Evolutionary conservation across 139 green algal species (phyloP), one percentile per base, ranked within the genome.

Genomic region (Spirogloea muscicola): DNA sequence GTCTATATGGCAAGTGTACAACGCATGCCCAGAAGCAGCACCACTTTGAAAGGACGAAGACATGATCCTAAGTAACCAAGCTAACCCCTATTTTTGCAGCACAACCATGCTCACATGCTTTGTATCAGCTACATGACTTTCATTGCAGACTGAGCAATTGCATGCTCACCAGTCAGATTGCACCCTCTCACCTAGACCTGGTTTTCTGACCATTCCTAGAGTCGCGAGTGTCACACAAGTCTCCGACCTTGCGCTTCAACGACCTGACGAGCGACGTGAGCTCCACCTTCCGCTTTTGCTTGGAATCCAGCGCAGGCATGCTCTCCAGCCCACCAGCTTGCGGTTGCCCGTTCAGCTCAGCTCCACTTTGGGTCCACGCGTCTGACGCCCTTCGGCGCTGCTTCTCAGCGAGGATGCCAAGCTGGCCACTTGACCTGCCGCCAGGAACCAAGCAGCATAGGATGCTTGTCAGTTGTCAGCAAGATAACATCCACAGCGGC

Each of bases 201-300:
- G n/a, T n/a, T n/a, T n/a, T n/a, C n/a, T n/a, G n/a, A n/a, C n/a
- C n/a, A n/a, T n/a, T n/a, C n/a, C n/a, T n/a, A n/a, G n/a, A n/a
- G n/a, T n/a, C n/a, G n/a, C n/a, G n/a, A n/a, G n/a, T n/a, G n/a
- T n/a, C n/a, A n/a, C n/a, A n/a, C n/a, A n/a, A n/a, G n/a, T n/a
- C 63, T 59, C 46, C 71, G 37, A 76, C 43, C 52, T 82, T 82
- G 42, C 74, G 74, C 52, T 82, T 82, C 1, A 82, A 41, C 16
- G 48, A 73, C 37, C 60, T 58, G 18, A 82, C 74, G 18, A 82
- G 25, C 18, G 36, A 39, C 21, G 9, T 72, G 3, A 82, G 34
- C 38, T 80, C 74, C 33, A 44, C 71, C 44, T 77, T 79, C 46
- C 33, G 55, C 68, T 9, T 57, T 43, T 6, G 3, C 29, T n/a